Conservation (phyloP, 192 early-diverging fungal species). For the Pilaira anomala region DNA sequence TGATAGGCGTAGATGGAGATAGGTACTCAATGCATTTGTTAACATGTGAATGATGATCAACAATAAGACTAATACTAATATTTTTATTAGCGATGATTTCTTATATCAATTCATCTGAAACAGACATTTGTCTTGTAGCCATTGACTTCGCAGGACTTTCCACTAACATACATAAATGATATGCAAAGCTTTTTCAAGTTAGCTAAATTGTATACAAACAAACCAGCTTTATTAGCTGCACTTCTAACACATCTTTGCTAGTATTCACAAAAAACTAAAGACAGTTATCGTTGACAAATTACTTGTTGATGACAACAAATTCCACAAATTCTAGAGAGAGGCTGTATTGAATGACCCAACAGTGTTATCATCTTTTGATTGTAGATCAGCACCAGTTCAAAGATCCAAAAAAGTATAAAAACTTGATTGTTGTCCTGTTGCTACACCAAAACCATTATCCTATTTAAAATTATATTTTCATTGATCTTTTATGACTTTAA, state of each 20-base stretch:
- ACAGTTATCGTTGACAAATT: neutral
- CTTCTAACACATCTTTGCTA: slow-evolving; percentile 1
- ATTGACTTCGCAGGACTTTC: slow-evolving; percentile 13
- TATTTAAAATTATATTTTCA: neutral
- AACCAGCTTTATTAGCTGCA: slow-evolving; percentile 1
- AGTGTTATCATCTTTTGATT: slow-evolving; percentile 3
- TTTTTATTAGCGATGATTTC: slow-evolving; percentile 9
- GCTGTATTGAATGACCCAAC: slow-evolving; percentile 5
- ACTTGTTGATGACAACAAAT: neutral
- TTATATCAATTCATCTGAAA: slow-evolving; percentile 16
- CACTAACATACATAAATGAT: slow-evolving; percentile 3
- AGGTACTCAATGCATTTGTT: slow-evolving; percentile 5
- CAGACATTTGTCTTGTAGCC: slow-evolving; percentile 11
- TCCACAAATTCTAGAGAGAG: slow-evolving; percentile 9
- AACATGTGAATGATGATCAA: slow-evolving; percentile 5
- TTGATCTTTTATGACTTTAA: slow-evolving; percentile 9
- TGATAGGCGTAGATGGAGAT: slow-evolving; percentile 12
- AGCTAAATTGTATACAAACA: slow-evolving; percentile 8
- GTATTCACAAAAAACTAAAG: slow-evolving; percentile 8
- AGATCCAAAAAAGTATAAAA: neutral
- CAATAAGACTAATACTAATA: slow-evolving; percentile 9
- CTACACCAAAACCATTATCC: neutral
- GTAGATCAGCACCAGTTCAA: too few species aligned
- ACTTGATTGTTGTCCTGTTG: neutral
- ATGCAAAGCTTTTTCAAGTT: slow-evolving; percentile 10